Conservation (phyloP, 257 asterid species). For the Leptodermis oblonga region DNA sequence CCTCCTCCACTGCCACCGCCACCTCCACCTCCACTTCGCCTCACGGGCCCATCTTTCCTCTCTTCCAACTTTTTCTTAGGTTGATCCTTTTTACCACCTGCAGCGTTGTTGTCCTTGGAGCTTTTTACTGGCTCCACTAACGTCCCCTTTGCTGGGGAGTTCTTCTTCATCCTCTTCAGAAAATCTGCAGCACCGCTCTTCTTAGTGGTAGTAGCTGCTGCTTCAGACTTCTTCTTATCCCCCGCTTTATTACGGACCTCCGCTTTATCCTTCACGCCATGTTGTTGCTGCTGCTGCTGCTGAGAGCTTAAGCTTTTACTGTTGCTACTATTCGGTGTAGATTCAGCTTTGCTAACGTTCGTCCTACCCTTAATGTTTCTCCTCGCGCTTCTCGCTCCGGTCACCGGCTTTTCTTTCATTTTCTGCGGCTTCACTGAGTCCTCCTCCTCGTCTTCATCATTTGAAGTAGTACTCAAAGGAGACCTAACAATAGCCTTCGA, state of each 20-base stretch:
- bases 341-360: constrained; percentile 16
- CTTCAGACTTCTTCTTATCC: constrained; percentile 27
- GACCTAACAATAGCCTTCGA: constrained; percentile 21
- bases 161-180: constrained; percentile 29
- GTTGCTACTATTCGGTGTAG: constrained; percentile 12
- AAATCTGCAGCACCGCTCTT: constrained; percentile 37
- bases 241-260: constrained; percentile 17
- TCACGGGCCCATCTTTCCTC: constrained; percentile 21
- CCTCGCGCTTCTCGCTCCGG: constrained; percentile 35
- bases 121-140: constrained; percentile 21
- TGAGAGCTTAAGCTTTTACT: constrained; percentile 18
- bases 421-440: constrained; percentile 23
- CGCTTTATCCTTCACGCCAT: constrained; percentile 12
- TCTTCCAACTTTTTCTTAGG: constrained; percentile 26
- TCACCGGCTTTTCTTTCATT: constrained; percentile 36
- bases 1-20: constrained; percentile 6
- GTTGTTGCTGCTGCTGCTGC: constrained; percentile 20
- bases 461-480: constrained; percentile 21
- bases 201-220: constrained; percentile 6
- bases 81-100: constrained; percentile 20
- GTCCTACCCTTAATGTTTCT: constrained; percentile 26
- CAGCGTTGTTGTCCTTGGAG: constrained; percentile 4
- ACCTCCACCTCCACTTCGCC: constrained; percentile 11
- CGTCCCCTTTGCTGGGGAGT: constrained; percentile 25
- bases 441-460: constrained; percentile 35